Evolutionary conservation across 495 filamentous ascomycete species (phyloP).

Genomic region (Trichoderma orchidacearum): DNA sequence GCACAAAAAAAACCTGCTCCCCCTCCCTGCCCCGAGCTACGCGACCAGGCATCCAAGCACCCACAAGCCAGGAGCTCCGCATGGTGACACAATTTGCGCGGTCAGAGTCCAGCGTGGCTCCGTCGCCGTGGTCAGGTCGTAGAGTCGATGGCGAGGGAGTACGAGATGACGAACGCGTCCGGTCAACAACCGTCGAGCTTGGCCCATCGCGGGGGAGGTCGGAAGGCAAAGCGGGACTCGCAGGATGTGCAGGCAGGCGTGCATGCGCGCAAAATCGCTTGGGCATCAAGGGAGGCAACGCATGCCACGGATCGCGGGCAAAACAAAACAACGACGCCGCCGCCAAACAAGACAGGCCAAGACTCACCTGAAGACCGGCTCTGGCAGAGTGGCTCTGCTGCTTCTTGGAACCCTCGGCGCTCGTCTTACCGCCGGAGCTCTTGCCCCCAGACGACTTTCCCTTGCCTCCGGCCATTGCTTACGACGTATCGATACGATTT

Average conservation of each 20-base stretch:
- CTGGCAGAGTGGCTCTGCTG: constrained; percentile 98
- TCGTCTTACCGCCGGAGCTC: constrained; percentile 72
- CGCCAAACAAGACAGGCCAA: neutral
- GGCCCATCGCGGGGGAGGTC: neutral
- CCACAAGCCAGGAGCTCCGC: neutral
- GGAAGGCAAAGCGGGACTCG: neutral
- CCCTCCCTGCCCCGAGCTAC: neutral
- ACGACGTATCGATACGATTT: constrained; percentile 10
- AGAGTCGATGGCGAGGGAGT: neutral
- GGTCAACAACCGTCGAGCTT: neutral
- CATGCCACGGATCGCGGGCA: constrained; percentile 9
- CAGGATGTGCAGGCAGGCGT: neutral
- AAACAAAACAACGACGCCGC: constrained; percentile 5
- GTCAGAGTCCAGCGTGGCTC: neutral
- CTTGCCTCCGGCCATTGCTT: constrained; percentile 63
- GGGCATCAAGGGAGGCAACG: constrained; percentile 4
- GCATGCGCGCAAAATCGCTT: neutral
- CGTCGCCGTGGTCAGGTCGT: neutral
- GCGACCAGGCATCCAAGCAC: neutral
- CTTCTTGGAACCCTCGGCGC: constrained; percentile 65
- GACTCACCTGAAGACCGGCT: constrained; percentile 93
- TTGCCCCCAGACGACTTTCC: constrained; percentile 91
- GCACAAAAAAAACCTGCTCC: neutral
- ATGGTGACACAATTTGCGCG: neutral
- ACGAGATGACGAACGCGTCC: neutral